Evolutionary conservation across 257 asterid species (phyloP).

Genomic region (Henckelia pumila): DNA sequence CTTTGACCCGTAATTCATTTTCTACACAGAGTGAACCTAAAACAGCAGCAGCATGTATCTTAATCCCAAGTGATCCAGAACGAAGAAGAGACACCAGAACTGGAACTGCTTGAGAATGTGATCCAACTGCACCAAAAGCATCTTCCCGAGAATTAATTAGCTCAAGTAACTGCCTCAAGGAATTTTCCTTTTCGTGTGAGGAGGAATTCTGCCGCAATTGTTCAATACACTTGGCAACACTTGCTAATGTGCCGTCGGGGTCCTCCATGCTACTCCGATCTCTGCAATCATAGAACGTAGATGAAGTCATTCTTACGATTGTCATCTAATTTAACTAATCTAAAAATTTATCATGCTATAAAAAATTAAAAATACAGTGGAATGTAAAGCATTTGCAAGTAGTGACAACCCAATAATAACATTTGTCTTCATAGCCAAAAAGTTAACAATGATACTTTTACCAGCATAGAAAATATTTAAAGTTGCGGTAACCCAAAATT

Average conservation of each 20-base stretch:
- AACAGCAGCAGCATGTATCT: conserved; percentile 88
- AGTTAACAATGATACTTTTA: too few species aligned
- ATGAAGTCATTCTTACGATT: conserved; percentile 10
- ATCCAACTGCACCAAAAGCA: conserved; percentile 95
- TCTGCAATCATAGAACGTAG: conserved; percentile 41
- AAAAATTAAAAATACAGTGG: neutral
- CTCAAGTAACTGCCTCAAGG: conserved; percentile 75
- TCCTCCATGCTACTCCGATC: conserved; percentile 97
- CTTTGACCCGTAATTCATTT: conserved; percentile 91
- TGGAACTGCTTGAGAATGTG: conserved; percentile 99
- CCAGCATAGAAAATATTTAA: too few species aligned
- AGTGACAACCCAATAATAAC: too few species aligned
- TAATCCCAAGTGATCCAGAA: conserved; percentile 85
- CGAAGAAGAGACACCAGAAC: conserved; percentile 97
- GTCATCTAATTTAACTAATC: too few species aligned
- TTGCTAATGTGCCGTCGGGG: conserved; percentile 93
- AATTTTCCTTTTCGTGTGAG: conserved; percentile 72
- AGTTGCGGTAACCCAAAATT: too few species aligned
- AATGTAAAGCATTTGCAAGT: conserved; percentile 3
- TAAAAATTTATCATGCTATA: conserved; percentile 1
- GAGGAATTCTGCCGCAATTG: conserved; percentile 87
- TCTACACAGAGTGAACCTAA: conserved; percentile 93
- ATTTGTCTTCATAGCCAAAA: too few species aligned
- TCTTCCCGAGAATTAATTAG: conserved; percentile 78
- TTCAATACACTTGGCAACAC: conserved; percentile 96